Percentiles rank a stretch among this genome's conserved stretches.
These are phyloP conservation scores for Dothideomycetidae sp. DNA, from an alignment of 2,329 filamentous ascomycete species.

Conservation along the genomic window DNA sequence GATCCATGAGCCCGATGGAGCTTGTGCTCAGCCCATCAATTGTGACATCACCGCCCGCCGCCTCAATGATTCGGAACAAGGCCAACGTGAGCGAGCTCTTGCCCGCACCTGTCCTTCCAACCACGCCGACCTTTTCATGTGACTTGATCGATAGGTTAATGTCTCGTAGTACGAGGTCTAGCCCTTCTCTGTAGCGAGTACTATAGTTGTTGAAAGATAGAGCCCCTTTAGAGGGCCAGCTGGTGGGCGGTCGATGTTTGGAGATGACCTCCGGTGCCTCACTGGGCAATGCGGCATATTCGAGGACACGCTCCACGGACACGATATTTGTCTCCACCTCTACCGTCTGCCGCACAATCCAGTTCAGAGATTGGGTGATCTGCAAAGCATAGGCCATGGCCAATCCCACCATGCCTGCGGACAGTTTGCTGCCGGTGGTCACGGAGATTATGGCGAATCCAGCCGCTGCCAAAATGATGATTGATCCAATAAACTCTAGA, in stretches of 20 bases:
- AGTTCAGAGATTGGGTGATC: slow-evolving; percentile 94
- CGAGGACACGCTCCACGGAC: slow-evolving; percentile 90
- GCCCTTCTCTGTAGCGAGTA: slow-evolving; percentile 74
- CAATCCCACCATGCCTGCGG: slow-evolving; percentile 69
- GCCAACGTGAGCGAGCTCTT: slow-evolving; percentile 90
- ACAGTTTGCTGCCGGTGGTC: slow-evolving; percentile 47
- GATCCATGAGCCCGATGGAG: slow-evolving; percentile 74
- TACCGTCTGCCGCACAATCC: slow-evolving; percentile 96
- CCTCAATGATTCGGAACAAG: slow-evolving; percentile 91
- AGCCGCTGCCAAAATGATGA: slow-evolving; percentile 82
- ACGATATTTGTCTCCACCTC: slow-evolving; percentile 99
- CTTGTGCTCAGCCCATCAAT: slow-evolving; percentile 87
- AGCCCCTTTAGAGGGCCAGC: slow-evolving; percentile 81
- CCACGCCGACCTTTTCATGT: slow-evolving; percentile 95
- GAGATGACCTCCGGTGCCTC: slow-evolving; percentile 91
- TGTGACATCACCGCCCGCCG: slow-evolving; percentile 64
- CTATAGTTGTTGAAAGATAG: slow-evolving; percentile 90
- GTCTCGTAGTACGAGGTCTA: slow-evolving; percentile 87
- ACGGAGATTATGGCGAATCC: slow-evolving; percentile 72
- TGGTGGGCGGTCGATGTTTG: slow-evolving; percentile 69
- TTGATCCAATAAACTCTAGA: slow-evolving; percentile 84
- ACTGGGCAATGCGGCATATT: slow-evolving; percentile 81
- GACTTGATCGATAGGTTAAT: slow-evolving; percentile 86
- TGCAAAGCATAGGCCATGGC: slow-evolving; percentile 95
- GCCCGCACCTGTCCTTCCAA: slow-evolving; percentile 87